Percentiles rank a stretch among this genome's conserved stretches.
Evolutionary conservation across 768 basidiomycete species (phyloP).

Genomic region (Naematelia encephala): DNA sequence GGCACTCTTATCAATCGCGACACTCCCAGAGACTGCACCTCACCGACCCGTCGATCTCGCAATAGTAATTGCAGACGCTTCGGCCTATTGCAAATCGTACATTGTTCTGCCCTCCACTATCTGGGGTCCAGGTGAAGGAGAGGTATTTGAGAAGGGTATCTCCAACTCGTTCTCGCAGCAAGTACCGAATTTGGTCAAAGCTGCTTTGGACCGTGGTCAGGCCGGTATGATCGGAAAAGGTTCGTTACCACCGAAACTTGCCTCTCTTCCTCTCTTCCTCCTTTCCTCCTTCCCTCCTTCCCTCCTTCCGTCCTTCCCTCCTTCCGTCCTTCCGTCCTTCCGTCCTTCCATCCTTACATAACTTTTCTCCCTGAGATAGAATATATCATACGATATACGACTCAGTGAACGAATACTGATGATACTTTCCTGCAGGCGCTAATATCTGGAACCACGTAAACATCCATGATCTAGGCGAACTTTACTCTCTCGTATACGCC

Average conservation of each 20-base stretch:
- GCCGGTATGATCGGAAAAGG: conserved; percentile 48
- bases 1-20: conserved; percentile 38
- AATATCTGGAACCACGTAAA: conserved; percentile 48
- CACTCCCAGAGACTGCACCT: conserved; percentile 32
- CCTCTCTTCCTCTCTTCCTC: neutral
- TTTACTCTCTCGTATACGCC: conserved; percentile 40
- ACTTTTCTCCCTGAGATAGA: neutral
- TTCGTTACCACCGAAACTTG: conserved; percentile 9
- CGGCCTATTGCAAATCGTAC: conserved; percentile 38
- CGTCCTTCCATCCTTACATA: neutral
- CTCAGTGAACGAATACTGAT: too few species aligned
- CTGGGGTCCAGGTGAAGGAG: conserved; percentile 39
- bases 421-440: conserved; percentile 20
- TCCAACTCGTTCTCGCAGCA: conserved; percentile 43
- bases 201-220: conserved; percentile 36
- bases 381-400: too few species aligned
- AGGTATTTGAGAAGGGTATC: conserved; percentile 40
- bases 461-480: conserved; percentile 37
- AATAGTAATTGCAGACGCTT: conserved; percentile 42
- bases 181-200: conserved; percentile 41
- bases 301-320: neutral
- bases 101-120: conserved; percentile 50
- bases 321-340: neutral
- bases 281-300: neutral
- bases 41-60: conserved; percentile 47